Evolutionary conservation across 2,329 filamentous ascomycete species (phyloP), one percentile per base, ranked within the genome.

Genomic region (Neonectria neomacrospora): DNA sequence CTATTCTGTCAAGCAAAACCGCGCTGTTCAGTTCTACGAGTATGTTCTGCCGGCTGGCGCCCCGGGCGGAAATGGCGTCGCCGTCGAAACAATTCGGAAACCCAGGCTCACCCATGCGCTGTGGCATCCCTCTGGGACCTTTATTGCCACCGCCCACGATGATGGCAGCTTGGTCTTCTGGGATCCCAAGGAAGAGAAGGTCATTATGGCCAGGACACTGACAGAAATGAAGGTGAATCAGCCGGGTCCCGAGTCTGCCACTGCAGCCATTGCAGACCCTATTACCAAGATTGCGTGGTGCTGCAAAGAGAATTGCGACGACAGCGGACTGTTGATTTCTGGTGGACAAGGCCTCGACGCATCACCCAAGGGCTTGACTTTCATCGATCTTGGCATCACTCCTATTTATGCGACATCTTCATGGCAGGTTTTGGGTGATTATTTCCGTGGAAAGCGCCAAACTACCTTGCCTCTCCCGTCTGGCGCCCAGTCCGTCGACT

Each of bases 111-210:
- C 90, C 1, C 92, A 97, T 70, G 94, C 93, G 1, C 78, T 95
- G 16, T 99, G 95, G 94, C 96, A 99, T 80, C 96, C 96, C 0
- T 97, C 93, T 1, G 96, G 94, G 0, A 96, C 93, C 0, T 97
- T 97, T 73, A 81, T 97, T 39, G 76, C 96, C 68, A 97, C 93
- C 0, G 92, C 90, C 1, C 92, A 97, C 74, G 94, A 97, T 59
- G 96, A 99, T 75, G 91, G 91, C 34, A 97, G 93, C 71, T 81
- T 99, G 50, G 95, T 97, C 0, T 91, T 98, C 70, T 99, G 95
- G 94, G 96, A 99, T 77, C 83, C 91, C 1, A 96, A 94, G 72
- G 95, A 98, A 74, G 93, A 93, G 8, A 89, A 92, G 60, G 82
- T 97, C 39, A 81, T 99, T 7, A 89, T 93, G 83, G 94, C 95